Conservation (phyloP, 768 basidiomycete species). For the Tephrocybe rancida region DNA sequence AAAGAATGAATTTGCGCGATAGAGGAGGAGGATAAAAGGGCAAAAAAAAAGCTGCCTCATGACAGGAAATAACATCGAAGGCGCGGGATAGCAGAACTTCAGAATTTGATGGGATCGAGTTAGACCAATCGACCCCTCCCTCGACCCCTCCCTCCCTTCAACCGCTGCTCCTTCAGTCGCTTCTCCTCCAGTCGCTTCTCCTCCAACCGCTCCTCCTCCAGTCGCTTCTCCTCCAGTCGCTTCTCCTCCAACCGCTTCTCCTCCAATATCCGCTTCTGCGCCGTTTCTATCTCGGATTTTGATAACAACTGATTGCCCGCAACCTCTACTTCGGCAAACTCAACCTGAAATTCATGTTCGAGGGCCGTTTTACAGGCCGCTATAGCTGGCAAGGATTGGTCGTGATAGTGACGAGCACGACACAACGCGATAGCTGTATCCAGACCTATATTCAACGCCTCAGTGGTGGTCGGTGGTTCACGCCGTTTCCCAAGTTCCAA, state of each 20-base stretch:
- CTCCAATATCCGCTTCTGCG: not conserved
- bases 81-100: no score
- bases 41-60: no score
- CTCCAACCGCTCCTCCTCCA: not conserved
- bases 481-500: not conserved
- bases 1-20: no score
- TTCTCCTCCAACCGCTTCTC: not conserved
- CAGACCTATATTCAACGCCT: constrained; percentile 6
- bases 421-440: constrained; percentile 9
- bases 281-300: not conserved
- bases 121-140: no score
- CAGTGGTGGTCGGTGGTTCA: not conserved
- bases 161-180: not conserved
- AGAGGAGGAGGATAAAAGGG: no score
- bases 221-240: not conserved
- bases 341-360: not conserved
- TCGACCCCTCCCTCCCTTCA: not conserved
- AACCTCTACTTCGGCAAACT: not conserved
- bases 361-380: not conserved
- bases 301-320: not conserved
- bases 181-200: not conserved
- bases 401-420: not conserved
- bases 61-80: no score
- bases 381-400: not conserved
- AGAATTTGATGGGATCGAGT: no score